Percentiles rank a stretch among this genome's conserved stretches.
phyloP scores from a whole-genome alignment of 106 monocot genomes.

The Ottelia alismoides region DNA sequence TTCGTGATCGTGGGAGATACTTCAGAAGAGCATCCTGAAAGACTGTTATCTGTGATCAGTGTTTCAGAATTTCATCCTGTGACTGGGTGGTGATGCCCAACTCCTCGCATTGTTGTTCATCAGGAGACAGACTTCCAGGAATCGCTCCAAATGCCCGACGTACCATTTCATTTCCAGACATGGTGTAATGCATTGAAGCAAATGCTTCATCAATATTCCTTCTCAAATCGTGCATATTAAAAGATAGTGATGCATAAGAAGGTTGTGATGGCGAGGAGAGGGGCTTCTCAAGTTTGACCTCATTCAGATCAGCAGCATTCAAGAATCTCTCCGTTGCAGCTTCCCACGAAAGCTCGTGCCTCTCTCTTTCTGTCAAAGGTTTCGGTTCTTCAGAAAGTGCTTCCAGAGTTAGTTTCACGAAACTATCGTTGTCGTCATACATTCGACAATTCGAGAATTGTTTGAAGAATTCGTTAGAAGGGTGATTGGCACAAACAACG shows the following conservation, averaged over 20 bases:
- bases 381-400: slow-evolving; percentile 40
- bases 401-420: slow-evolving; percentile 28
- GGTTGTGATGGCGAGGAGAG: slow-evolving; percentile 1
- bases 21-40: no score
- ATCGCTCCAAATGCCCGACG: slow-evolving; percentile 56
- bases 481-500: slow-evolving; percentile 63
- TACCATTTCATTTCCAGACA: slow-evolving; percentile 41
- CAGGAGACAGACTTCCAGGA: slow-evolving; percentile 47
- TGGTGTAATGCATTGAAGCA: slow-evolving; percentile 23
- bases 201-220: slow-evolving; percentile 34
- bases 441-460: slow-evolving; percentile 59
- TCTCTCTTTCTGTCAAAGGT: slow-evolving; percentile 29
- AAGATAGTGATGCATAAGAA: slow-evolving; percentile 7
- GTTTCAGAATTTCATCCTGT: neutral
- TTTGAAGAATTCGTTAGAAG: slow-evolving; percentile 79
- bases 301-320: slow-evolving; percentile 24
- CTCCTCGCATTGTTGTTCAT: slow-evolving; percentile 44
- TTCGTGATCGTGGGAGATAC: no score
- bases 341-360: slow-evolving; percentile 53
- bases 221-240: slow-evolving; percentile 12
- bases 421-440: slow-evolving; percentile 28
- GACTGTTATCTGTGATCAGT: no score
- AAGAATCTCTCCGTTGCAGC: slow-evolving; percentile 58
- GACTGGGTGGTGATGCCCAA: slow-evolving; percentile 17
- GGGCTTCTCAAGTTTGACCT: neutral